Conservation (phyloP, 192 early-diverging fungal species). For the Coemansia sp. region DNA sequence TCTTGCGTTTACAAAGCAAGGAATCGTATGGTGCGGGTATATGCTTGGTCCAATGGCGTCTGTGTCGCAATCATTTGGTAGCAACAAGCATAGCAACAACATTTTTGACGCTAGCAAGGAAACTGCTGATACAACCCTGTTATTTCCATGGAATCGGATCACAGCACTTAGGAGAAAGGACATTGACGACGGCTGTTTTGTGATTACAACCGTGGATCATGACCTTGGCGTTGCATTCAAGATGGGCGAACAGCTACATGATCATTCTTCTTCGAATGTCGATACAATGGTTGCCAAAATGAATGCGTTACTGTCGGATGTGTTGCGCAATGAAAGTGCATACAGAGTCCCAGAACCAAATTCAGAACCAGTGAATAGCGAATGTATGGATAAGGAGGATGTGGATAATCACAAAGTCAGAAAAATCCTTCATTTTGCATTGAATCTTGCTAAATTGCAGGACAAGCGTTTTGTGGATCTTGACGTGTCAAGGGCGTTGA, state of each 20-base stretch:
- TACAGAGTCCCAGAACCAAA: background rate
- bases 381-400: background rate
- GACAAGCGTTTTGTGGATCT: background rate
- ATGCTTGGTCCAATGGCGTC: conserved; percentile 28
- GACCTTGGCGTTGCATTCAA: conserved; percentile 42
- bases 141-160: conserved; percentile 40
- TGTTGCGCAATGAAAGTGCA: background rate
- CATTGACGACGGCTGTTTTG: conserved; percentile 22
- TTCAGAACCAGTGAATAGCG: background rate
- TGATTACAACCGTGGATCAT: conserved; percentile 43
- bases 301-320: background rate
- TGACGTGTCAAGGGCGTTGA: conserved; percentile 1
- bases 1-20: conserved; percentile 9
- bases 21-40: conserved; percentile 25
- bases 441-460: background rate
- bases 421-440: background rate
- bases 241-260: background rate
- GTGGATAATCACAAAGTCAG: background rate
- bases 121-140: conserved; percentile 11
- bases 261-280: background rate
- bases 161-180: conserved; percentile 29
- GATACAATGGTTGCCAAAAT: background rate
- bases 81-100: background rate
- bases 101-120: background rate
- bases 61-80: conserved; percentile 1